Evolutionary conservation across 140 eudicot genomes (phyloP).

Genomic region (Bidens hawaiensis): DNA sequence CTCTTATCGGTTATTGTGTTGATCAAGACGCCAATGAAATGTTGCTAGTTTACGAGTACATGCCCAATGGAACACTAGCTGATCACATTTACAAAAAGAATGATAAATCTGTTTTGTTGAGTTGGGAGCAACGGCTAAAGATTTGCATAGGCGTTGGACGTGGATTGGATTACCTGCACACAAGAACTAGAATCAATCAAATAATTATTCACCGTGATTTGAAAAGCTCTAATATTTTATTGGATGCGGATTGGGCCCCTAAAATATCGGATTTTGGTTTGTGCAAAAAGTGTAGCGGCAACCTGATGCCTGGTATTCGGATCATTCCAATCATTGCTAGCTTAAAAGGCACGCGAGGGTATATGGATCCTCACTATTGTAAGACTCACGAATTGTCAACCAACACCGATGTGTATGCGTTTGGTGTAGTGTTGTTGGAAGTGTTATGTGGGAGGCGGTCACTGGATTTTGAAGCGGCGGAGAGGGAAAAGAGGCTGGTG

Average conservation of each 20-base stretch:
- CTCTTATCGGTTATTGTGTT: conserved; percentile 3
- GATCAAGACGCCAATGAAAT: background rate
- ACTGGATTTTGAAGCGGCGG: background rate
- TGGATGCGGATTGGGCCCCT: conserved; percentile 1
- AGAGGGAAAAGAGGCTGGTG: background rate
- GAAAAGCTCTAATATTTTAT: background rate
- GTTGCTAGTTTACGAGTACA: too few relatives aligned
- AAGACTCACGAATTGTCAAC: background rate
- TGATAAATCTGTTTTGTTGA: background rate
- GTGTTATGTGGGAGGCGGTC: conserved; percentile 1
- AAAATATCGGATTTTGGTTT: conserved; percentile 14
- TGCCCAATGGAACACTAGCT: conserved; percentile 2
- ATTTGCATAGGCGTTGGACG: conserved; percentile 5
- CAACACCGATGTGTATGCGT: conserved; percentile 2
- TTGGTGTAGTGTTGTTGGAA: conserved; percentile 13
- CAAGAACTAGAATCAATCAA: background rate
- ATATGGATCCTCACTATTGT: conserved; percentile 6
- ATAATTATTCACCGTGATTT: conserved; percentile 9
- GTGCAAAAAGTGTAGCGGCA: background rate
- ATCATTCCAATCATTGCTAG: background rate
- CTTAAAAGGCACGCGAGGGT: conserved; percentile 3
- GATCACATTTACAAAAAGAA: conserved; percentile 5
- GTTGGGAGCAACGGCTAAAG: conserved; percentile 12
- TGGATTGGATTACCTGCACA: conserved; percentile 11
- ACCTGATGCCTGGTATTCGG: too few relatives aligned